A percentile compares a stretch with the other conserved stretches of the same genome.
Conservation (phyloP, 1,284 basidiomycete species). For the Apiotrichum siamense region DNA sequence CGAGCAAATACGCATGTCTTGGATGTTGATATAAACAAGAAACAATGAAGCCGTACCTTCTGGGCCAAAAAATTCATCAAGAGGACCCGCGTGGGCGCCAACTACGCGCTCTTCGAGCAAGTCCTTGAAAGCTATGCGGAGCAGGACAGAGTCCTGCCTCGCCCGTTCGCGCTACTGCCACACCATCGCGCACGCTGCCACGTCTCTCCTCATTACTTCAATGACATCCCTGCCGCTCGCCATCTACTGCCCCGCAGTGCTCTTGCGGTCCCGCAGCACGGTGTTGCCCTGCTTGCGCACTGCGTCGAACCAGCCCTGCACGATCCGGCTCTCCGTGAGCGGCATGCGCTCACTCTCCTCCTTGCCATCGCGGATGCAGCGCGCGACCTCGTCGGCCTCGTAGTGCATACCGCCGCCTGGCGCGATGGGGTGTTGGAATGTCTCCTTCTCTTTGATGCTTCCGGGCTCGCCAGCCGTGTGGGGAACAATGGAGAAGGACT, state of each 20-base stretch:
- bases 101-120: too few relatives aligned
- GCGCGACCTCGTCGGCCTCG: constrained; percentile 61
- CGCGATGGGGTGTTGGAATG: constrained; percentile 53
- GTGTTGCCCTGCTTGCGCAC: constrained; percentile 50
- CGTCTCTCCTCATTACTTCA: too few relatives aligned
- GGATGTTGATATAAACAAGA: too few relatives aligned
- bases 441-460: constrained; percentile 21
- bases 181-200: too few relatives aligned
- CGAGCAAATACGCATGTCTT: too few relatives aligned
- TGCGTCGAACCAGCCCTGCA: constrained; percentile 76
- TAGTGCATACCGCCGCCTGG: constrained; percentile 51
- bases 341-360: constrained; percentile 67
- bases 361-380: constrained; percentile 69
- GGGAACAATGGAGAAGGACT: constrained; percentile 31
- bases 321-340: constrained; percentile 66
- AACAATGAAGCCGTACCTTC: too few relatives aligned
- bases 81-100: too few relatives aligned
- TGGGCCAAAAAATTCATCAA: too few relatives aligned
- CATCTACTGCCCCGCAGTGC: constrained; percentile 23
- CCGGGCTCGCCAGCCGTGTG: constrained; percentile 51
- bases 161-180: too few relatives aligned
- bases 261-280: constrained; percentile 31
- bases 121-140: too few relatives aligned
- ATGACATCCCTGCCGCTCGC: too few relatives aligned
- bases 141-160: too few relatives aligned